Base-by-base conservation (phyloP, 2,329 filamentous ascomycete genomes). In the Tolypocladium paradoxum region DNA sequence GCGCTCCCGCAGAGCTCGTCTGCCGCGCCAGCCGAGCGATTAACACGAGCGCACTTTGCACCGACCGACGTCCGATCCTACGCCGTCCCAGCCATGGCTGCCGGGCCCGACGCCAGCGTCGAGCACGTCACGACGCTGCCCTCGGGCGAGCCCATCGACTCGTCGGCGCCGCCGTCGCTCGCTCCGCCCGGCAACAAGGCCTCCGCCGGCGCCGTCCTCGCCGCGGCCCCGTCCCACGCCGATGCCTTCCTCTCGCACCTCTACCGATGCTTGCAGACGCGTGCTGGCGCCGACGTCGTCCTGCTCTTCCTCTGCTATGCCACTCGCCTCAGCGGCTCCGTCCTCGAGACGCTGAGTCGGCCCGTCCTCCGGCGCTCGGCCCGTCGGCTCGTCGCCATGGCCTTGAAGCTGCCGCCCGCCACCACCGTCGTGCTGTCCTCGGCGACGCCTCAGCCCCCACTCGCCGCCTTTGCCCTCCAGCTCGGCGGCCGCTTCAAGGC, bases 301-400 rank as follows among this genome's bases (percentile, higher is more conserved):
- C 81, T 91, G 61, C 78, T 85, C 57, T 81, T 85, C 59, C 66
- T 84, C 56, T 82, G 84, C 71, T 92, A 91, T 73, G 71, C 76
- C 55, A 76, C 84, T 52, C 82, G 81, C 56, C 69, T 84, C 52
- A 62, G 73, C 49, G 74, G 77, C 55, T 70, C 75, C 29, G 59
- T 77, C 27, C 76, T 86, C 61, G 69, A 76, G 52, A 61, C 70
- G 47, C 66, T 82, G 56, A 76, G 79, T 55, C 73, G 81, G 38
- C 77, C 82, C 51, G 77, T 83, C 57, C 73, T 88, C 53, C 72
- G 76, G 53, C 70, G 73, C 53, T 73, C 75, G 47, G 76, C 77
- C 36, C 72, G 73, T 52, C 71, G 73, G 54, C 71, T 84, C 56
- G 70, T 81, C 57, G 70, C 80, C 64, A 68, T 80, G 60, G 73